A percentile compares a stretch with the other conserved stretches of the same genome.
Conservation (phyloP, 208 protist species). For the Trypanosoma lewisi region DNA sequence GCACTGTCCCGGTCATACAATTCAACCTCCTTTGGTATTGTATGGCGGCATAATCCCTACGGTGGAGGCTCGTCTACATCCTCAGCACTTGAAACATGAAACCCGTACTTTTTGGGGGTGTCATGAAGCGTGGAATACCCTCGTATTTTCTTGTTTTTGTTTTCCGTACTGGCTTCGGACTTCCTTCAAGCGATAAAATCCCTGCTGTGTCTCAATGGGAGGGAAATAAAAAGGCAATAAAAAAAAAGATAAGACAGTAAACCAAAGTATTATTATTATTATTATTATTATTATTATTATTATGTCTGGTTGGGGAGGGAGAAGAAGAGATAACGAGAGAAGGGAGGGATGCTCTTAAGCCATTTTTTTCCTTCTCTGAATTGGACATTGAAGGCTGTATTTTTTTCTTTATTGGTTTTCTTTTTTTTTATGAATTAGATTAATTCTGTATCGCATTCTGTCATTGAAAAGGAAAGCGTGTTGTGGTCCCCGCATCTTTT, state of each 20-base stretch:
- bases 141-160: background rate
- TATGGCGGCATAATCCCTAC: constrained; percentile 87
- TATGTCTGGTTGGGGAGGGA: no score
- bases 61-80: constrained; percentile 48
- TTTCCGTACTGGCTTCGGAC: background rate
- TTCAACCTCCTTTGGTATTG: constrained; percentile 54
- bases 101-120: background rate
- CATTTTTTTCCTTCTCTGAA: background rate
- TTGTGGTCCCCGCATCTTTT: no score
- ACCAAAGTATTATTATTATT: no score
- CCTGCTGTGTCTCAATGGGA: background rate
- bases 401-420: constrained; percentile 5
- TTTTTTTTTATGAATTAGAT: no score
- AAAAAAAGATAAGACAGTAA: no score
- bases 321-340: constrained; percentile 2
- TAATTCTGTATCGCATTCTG: no score
- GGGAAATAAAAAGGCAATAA: background rate
- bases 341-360: background rate
- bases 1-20: constrained; percentile 51
- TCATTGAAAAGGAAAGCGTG: no score
- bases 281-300: no score
- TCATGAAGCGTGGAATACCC: no score
- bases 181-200: background rate
- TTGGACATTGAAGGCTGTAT: background rate
- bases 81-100: constrained; percentile 66